Conservation (phyloP, 371 early-diverging fungal genomes). For the Mucor ambiguus region DNA sequence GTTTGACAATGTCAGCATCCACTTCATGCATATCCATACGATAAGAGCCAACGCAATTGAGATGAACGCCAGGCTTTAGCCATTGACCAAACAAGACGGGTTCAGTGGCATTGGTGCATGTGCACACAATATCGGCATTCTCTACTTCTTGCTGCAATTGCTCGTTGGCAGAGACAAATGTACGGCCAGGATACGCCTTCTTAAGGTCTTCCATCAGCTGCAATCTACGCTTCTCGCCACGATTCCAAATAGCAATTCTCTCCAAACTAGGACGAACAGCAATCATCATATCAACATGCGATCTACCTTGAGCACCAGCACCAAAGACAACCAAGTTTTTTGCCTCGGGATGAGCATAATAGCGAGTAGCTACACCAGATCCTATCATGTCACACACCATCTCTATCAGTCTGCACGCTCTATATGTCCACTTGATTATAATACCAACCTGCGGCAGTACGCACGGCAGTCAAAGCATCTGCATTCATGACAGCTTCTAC, state of each 20-base stretch:
- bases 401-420: background rate
- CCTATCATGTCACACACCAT: conserved; percentile 26
- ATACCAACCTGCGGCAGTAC: conserved; percentile 59
- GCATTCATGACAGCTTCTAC: conserved; percentile 62
- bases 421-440: background rate
- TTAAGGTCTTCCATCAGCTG: conserved; percentile 40
- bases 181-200: conserved; percentile 29
- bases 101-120: conserved; percentile 57
- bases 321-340: conserved; percentile 59
- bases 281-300: conserved; percentile 60
- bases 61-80: conserved; percentile 54
- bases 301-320: conserved; percentile 61
- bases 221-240: conserved; percentile 47
- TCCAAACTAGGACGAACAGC: conserved; percentile 48
- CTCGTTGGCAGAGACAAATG: conserved; percentile 35
- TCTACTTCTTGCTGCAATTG: conserved; percentile 41
- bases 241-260: conserved; percentile 54
- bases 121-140: conserved; percentile 61
- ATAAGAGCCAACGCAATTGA: conserved; percentile 67
- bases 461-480: conserved; percentile 55
- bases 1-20: conserved; percentile 48
- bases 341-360: conserved; percentile 35
- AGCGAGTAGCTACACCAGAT: conserved; percentile 59
- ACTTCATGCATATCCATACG: conserved; percentile 65
- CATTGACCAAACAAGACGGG: conserved; percentile 56